phyloP scores from a whole-genome alignment of 148 eudicot species.

The Spergularia bocconei region DNA sequence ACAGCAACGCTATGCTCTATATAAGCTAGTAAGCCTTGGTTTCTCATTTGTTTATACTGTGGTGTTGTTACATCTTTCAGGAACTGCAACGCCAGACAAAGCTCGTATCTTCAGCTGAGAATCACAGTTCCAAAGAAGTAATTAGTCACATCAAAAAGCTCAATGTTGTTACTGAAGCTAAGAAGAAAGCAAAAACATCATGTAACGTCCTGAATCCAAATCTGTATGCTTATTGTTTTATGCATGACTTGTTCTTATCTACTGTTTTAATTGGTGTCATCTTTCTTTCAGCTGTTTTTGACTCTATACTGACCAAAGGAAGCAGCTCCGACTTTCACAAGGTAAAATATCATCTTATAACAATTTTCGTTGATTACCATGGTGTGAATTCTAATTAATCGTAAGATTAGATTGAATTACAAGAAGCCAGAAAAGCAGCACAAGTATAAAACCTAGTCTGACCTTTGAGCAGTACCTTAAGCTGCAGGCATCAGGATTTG shows the following conservation, averaged over 20 bases:
- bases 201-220: constrained; percentile 38
- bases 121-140: constrained; percentile 68
- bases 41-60: constrained; percentile 4
- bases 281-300: constrained; percentile 33
- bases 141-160: constrained; percentile 80
- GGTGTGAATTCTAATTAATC: neutral
- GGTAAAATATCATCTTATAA: constrained; percentile 40
- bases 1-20: neutral
- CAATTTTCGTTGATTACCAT: neutral
- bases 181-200: constrained; percentile 65
- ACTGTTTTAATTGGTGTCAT: neutral
- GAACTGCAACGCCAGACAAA: constrained; percentile 39
- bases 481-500: neutral
- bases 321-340: constrained; percentile 46
- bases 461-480: neutral
- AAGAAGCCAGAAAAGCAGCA: neutral
- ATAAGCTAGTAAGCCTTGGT: neutral
- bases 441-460: neutral
- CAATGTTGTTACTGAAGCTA: constrained; percentile 54
- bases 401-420: neutral
- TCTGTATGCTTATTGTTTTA: constrained; percentile 8
- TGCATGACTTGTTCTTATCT: neutral
- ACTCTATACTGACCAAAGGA: constrained; percentile 50
- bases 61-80: constrained; percentile 36
- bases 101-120: constrained; percentile 50